phyloP scores from a whole-genome alignment of 2,329 filamentous ascomycete genomes.

The Colletotrichum viniferum region DNA sequence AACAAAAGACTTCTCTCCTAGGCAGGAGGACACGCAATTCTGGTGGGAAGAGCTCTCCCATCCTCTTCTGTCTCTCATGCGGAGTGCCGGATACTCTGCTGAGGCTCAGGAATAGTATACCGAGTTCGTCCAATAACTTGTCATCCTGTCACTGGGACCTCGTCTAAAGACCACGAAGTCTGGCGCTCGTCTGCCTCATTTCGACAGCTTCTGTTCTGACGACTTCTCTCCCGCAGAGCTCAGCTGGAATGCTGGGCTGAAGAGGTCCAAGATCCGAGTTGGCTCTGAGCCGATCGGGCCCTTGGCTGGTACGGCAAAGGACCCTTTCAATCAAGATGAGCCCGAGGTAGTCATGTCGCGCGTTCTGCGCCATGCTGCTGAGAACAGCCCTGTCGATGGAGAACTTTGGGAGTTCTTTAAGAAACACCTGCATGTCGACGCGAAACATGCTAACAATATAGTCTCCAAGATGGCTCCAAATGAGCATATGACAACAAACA shows the following conservation, averaged over 20 bases:
- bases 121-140: conserved; percentile 3
- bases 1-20: not conserved
- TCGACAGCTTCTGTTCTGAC: conserved; percentile 27
- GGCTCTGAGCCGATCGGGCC: conserved; percentile 35
- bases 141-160: conserved; percentile 2
- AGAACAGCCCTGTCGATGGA: not conserved
- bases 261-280: conserved; percentile 32
- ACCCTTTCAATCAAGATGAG: conserved; percentile 28
- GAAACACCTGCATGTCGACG: conserved; percentile 17
- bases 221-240: conserved; percentile 39
- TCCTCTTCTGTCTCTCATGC: conserved; percentile 8
- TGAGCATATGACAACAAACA: conserved; percentile 17
- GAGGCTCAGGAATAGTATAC: not conserved
- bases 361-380: not conserved
- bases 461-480: conserved; percentile 2
- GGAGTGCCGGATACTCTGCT: conserved; percentile 15
- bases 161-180: not conserved
- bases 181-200: not conserved
- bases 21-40: not conserved
- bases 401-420: conserved; percentile 26
- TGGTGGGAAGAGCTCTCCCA: conserved; percentile 3
- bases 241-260: conserved; percentile 37
- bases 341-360: conserved; percentile 21
- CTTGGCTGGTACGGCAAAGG: conserved; percentile 28
- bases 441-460: not conserved